Evolutionary conservation across 371 early-diverging fungal species (phyloP).

Genomic region (Rhizopus delemar): DNA sequence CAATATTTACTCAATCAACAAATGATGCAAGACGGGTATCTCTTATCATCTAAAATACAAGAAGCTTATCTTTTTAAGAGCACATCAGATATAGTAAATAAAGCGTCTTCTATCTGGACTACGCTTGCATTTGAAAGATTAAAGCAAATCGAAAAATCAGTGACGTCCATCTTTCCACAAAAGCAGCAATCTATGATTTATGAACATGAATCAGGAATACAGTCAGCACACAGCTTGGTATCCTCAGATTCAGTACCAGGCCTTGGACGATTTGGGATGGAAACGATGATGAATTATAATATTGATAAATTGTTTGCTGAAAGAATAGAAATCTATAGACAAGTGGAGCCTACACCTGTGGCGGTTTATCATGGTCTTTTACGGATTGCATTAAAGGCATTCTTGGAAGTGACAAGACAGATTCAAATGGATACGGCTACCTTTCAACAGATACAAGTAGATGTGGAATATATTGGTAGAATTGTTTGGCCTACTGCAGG

Average conservation of each 20-base stretch:
- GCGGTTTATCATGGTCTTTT: constrained; percentile 57
- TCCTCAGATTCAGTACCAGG: constrained; percentile 20
- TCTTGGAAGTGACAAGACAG: constrained; percentile 56
- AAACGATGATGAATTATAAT: constrained; percentile 49
- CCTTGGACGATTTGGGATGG: not conserved
- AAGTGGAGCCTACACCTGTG: constrained; percentile 55
- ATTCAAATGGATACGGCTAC: constrained; percentile 43
- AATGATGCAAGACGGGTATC: constrained; percentile 38
- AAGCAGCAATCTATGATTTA: not conserved
- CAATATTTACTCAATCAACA: constrained; percentile 38
- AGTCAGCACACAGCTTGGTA: constrained; percentile 10
- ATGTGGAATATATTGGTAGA: constrained; percentile 57
- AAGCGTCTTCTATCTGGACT: constrained; percentile 34
- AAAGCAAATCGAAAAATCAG: constrained; percentile 27
- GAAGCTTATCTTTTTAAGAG: constrained; percentile 23
- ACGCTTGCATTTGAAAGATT: constrained; percentile 13
- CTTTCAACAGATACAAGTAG: constrained; percentile 64
- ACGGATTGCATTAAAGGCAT: constrained; percentile 62
- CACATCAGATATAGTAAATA: not conserved
- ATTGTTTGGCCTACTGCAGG: constrained; percentile 46
- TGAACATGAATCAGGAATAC: not conserved
- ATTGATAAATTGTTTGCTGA: constrained; percentile 75
- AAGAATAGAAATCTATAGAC: constrained; percentile 61
- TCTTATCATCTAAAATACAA: constrained; percentile 23
- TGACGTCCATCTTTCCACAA: constrained; percentile 30